phyloP scores from a whole-genome alignment of 2,329 filamentous ascomycete species.

The Xenoacremonium recifei region DNA sequence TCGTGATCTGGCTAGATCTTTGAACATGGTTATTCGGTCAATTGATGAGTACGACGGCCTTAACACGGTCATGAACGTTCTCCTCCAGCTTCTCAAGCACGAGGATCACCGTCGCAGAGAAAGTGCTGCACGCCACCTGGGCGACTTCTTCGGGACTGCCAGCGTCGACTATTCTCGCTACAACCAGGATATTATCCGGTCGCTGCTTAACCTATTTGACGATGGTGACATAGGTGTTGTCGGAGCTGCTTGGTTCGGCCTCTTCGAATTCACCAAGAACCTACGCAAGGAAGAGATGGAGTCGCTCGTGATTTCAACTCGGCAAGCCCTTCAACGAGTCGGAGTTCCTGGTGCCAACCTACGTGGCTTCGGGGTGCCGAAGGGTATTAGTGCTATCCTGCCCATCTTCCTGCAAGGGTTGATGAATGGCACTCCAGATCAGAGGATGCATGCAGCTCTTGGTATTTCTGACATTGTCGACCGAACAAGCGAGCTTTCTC shows the following conservation, averaged over 20 bases:
- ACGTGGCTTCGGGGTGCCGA: slow-evolving; percentile 86
- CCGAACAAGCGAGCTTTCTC: slow-evolving; percentile 78
- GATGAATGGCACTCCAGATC: slow-evolving; percentile 93
- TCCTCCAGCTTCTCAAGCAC: slow-evolving; percentile 84
- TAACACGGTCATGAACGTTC: slow-evolving; percentile 92
- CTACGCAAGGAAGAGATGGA: slow-evolving; percentile 99
- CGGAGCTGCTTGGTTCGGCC: slow-evolving; percentile 83
- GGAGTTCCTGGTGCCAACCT: slow-evolving; percentile 83
- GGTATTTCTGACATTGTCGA: slow-evolving; percentile 96
- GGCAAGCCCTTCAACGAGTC: slow-evolving; percentile 82
- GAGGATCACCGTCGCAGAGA: slow-evolving; percentile 86
- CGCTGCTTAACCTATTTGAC: slow-evolving; percentile 87
- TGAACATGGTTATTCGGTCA: slow-evolving; percentile 86
- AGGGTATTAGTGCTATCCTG: slow-evolving; percentile 93
- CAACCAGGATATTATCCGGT: slow-evolving; percentile 91
- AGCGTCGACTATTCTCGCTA: slow-evolving; percentile 92
- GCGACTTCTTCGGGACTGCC: slow-evolving; percentile 79
- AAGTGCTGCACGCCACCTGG: slow-evolving; percentile 74
- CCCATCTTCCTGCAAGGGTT: slow-evolving; percentile 97
- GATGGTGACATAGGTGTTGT: slow-evolving; percentile 82
- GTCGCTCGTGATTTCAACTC: slow-evolving; percentile 78
- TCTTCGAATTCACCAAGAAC: slow-evolving; percentile 83
- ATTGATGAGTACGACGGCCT: slow-evolving; percentile 96
- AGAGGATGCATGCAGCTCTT: slow-evolving; percentile 86
- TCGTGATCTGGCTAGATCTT: slow-evolving; percentile 72